phyloP scores from a whole-genome alignment of 2,329 filamentous ascomycete species.

The Helicocarpus griseus region DNA sequence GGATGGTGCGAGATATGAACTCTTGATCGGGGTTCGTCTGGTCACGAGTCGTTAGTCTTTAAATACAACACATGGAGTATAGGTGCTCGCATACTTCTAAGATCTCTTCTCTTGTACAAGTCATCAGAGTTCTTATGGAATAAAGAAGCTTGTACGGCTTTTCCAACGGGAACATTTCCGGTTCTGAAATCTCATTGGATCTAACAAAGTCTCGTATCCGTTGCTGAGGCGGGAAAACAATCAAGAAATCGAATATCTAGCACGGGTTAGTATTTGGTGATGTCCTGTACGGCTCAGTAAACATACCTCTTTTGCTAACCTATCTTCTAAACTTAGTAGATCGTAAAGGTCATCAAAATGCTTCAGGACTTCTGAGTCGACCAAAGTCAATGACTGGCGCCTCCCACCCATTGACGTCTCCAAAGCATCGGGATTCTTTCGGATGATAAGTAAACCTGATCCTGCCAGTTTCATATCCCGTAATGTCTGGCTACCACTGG shows the following conservation, averaged over 20 bases:
- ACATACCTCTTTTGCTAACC: slow-evolving; percentile 55
- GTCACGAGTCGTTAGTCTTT: slow-evolving; percentile 7
- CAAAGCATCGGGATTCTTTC: slow-evolving; percentile 45
- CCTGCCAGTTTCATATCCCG: slow-evolving; percentile 54
- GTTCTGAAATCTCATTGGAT: slow-evolving; percentile 42
- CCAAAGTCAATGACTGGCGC: slow-evolving; percentile 45
- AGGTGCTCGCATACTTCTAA: slow-evolving; percentile 20
- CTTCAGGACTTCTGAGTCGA: slow-evolving; percentile 70
- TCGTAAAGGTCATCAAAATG: slow-evolving; percentile 79
- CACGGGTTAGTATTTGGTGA: slow-evolving; percentile 7
- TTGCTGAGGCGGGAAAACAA: slow-evolving; percentile 59
- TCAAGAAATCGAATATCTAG: slow-evolving; percentile 61
- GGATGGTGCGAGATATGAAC: slow-evolving; percentile 38
- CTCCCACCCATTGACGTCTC: slow-evolving; percentile 20
- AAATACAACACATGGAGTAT: slow-evolving; percentile 6
- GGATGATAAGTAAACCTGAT: slow-evolving; percentile 56
- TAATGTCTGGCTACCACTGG: slow-evolving; percentile 52
- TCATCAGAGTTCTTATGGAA: slow-evolving; percentile 56
- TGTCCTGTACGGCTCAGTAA: too few relatives aligned
- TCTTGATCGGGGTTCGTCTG: slow-evolving; percentile 23
- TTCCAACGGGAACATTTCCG: slow-evolving; percentile 56
- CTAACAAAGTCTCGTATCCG: slow-evolving; percentile 52
- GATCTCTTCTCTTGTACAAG: slow-evolving; percentile 46
- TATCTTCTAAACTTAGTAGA: slow-evolving; percentile 65
- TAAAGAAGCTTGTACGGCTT: slow-evolving; percentile 68